These are phyloP conservation scores for Saturnispora quitensis DNA, from an alignment of 805 yeast species.

Conservation along the genomic window DNA sequence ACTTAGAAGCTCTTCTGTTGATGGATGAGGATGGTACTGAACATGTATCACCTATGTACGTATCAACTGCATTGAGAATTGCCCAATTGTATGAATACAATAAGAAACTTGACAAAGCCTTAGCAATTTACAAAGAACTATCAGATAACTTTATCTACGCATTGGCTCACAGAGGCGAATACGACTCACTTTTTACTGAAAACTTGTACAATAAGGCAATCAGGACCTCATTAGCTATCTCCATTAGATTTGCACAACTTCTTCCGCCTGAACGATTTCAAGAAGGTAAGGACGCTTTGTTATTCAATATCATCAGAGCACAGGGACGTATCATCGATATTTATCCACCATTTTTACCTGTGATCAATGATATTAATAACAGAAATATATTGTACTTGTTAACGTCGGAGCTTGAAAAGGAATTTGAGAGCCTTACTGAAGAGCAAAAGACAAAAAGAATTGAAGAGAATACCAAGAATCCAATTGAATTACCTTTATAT, in stretches of 20 bases:
- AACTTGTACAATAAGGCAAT: constrained; percentile 14
- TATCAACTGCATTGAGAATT: constrained; percentile 75
- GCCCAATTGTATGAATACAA: constrained; percentile 68
- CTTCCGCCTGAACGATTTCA: constrained; percentile 15
- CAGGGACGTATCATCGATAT: constrained; percentile 18
- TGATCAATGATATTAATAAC: constrained; percentile 14
- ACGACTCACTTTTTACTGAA: constrained; percentile 5
- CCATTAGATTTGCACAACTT: constrained; percentile 19
- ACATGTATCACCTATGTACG: constrained; percentile 63
- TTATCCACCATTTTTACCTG: constrained; percentile 21
- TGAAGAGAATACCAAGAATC: constrained; percentile 13
- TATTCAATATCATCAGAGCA: constrained; percentile 19
- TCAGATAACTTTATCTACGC: constrained; percentile 10
- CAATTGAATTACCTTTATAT: constrained; percentile 17
- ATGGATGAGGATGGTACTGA: constrained; percentile 47
- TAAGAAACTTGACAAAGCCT: constrained; percentile 21
- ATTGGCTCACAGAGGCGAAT: constrained; percentile 8
- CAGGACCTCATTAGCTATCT: constrained; percentile 15
- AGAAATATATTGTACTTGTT: constrained; percentile 12
- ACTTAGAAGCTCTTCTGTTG: constrained; percentile 59
- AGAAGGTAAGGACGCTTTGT: constrained; percentile 18
- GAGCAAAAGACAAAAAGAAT: constrained; percentile 5
- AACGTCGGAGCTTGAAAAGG: constrained; percentile 10
- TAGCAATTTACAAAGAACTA: constrained; percentile 19
- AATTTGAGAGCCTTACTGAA: constrained; percentile 6